Conservation (phyloP, 129 eudicot species). For the carrot (Daucus carota) region DH1_v3.0 NC_030381.2:38115001-38115500, state of each 20-base stretch:
- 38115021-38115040: slow-evolving; percentile 51
- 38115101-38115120: slow-evolving; percentile 40
- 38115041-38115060: slow-evolving; percentile 35
- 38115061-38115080: slow-evolving; percentile 34
- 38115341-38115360: not conserved
- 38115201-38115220: slow-evolving; percentile 46
- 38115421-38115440: slow-evolving; percentile 24
- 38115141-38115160: slow-evolving; percentile 92
- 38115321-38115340: not conserved
- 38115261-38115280: slow-evolving; percentile 24
- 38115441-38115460: not conserved
- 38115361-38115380: slow-evolving; percentile 17
- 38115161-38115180: slow-evolving; percentile 14
- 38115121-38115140: slow-evolving; percentile 85
- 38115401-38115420: slow-evolving; percentile 19
- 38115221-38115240: slow-evolving; percentile 55
- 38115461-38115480: not conserved
- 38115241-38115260: slow-evolving; percentile 69
- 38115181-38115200: slow-evolving; percentile 23
- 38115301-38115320: slow-evolving; percentile 4
- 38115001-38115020: slow-evolving; percentile 35
- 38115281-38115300: slow-evolving; percentile 48
- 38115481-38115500: not conserved
- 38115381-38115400: slow-evolving; percentile 17
- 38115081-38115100: slow-evolving; percentile 40